These are phyloP conservation scores for Argentina anserina DNA, from an alignment of 306 rosid genomes.

Conservation along the genomic window DNA sequence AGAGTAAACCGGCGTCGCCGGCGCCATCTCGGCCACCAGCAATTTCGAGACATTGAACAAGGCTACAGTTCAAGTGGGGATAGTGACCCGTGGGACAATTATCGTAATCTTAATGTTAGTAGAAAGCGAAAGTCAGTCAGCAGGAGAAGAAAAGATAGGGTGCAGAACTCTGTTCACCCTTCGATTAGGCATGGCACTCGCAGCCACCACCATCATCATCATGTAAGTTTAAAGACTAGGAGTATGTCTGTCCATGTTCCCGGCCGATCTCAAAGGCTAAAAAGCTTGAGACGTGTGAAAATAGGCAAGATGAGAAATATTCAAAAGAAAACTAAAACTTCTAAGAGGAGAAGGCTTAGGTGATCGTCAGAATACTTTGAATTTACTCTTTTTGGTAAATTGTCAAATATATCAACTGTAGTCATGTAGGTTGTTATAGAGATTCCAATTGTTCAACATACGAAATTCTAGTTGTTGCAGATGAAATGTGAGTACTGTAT, in stretches of 20 bases:
- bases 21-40: neutral
- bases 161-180: neutral
- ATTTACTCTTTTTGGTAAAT: neutral
- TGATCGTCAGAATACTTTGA: neutral
- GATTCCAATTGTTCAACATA: neutral
- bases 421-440: neutral
- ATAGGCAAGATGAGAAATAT: neutral
- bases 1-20: constrained; percentile 31
- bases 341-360: constrained; percentile 5
- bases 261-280: neutral
- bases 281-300: constrained; percentile 4
- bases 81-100: neutral
- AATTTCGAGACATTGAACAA: constrained; percentile 35
- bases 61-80: constrained; percentile 34
- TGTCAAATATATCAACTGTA: neutral
- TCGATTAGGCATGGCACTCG: constrained; percentile 4
- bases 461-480: neutral
- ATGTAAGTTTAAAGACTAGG: constrained; percentile 2
- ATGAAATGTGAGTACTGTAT: neutral
- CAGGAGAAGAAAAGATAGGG: constrained; percentile 19
- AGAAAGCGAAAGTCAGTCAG: constrained; percentile 22
- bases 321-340: neutral
- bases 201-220: neutral
- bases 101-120: constrained; percentile 3
- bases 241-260: neutral